A percentile compares a stretch with the other conserved stretches of the same genome.
These are phyloP conservation scores for Acacia acuminata DNA, from an alignment of 306 rosid species.

Conservation along the genomic window DNA sequence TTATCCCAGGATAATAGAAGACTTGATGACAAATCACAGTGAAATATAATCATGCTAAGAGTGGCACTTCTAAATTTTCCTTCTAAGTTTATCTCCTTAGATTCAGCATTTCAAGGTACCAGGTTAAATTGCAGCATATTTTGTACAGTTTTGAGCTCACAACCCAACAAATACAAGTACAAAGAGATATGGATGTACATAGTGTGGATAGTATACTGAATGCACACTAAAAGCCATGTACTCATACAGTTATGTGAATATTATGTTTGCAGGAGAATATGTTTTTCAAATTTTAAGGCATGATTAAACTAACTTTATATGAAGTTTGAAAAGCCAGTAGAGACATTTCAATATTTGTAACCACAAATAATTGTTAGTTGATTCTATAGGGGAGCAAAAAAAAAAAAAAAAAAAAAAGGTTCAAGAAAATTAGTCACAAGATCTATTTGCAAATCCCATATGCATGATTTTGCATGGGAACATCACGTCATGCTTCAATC, in stretches of 20 bases:
- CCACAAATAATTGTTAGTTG: background rate
- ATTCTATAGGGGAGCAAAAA: background rate
- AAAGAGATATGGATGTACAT: background rate
- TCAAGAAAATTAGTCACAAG: background rate
- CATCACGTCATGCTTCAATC: conserved; percentile 24
- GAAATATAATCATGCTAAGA: background rate
- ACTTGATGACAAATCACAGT: background rate
- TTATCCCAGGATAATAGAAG: background rate
- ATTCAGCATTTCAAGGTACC: background rate
- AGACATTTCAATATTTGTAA: background rate
- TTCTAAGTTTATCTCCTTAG: background rate
- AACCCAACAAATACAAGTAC: background rate
- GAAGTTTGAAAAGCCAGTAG: background rate
- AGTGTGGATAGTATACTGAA: background rate
- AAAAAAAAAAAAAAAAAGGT: too few species aligned
- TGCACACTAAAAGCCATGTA: background rate
- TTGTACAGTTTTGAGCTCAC: background rate
- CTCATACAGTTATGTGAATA: background rate
- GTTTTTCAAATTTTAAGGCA: background rate
- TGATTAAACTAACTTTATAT: background rate
- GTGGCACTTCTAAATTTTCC: background rate
- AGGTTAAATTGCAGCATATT: background rate
- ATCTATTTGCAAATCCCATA: background rate
- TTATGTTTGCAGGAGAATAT: background rate
- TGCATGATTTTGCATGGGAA: background rate